Conservation (phyloP, 768 basidiomycete species). For the Lentinula sp. region DNA sequence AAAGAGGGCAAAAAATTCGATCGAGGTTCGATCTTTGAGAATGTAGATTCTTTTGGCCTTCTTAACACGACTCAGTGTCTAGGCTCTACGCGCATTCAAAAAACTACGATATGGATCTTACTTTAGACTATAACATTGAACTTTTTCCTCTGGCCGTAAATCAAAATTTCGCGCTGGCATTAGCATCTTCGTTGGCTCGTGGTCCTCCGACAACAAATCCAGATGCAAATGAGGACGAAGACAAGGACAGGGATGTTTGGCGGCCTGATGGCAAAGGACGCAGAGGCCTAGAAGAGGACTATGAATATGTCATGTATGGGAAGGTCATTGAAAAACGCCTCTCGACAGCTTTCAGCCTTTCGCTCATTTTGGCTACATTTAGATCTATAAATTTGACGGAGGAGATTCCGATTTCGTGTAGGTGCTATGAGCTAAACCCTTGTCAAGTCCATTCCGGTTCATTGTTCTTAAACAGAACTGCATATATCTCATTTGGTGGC, state of each 20-base stretch:
- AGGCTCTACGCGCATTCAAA: constrained; percentile 85
- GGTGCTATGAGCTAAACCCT: constrained; percentile 21
- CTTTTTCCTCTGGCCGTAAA: constrained; percentile 67
- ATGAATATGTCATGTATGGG: constrained; percentile 99
- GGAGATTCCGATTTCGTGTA: constrained; percentile 82
- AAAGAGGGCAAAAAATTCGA: constrained; percentile 97
- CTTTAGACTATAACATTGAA: constrained; percentile 92
- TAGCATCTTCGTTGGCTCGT: constrained; percentile 74
- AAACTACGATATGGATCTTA: constrained; percentile 89
- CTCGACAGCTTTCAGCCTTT: not conserved
- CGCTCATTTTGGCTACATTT: constrained; percentile 8
- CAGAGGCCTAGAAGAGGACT: constrained; percentile 86
- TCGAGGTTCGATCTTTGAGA: constrained; percentile 57
- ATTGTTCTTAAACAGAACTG: constrained; percentile 54
- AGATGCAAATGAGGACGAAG: constrained; percentile 55
- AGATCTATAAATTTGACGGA: constrained; percentile 98
- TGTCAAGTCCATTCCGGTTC: not conserved
- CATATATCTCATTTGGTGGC: constrained; percentile 95
- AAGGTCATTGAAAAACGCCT: constrained; percentile 51
- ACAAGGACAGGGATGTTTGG: constrained; percentile 79
- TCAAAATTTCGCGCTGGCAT: constrained; percentile 77
- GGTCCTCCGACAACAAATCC: constrained; percentile 40
- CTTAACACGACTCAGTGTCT: constrained; percentile 55
- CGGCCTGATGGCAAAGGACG: constrained; percentile 78
- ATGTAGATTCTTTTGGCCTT: not conserved